Percentiles rank a stretch among this genome's conserved stretches.
These are phyloP conservation scores for Cytospora piceae DNA, from an alignment of 2,329 filamentous ascomycete genomes.

Conservation along the genomic window DNA sequence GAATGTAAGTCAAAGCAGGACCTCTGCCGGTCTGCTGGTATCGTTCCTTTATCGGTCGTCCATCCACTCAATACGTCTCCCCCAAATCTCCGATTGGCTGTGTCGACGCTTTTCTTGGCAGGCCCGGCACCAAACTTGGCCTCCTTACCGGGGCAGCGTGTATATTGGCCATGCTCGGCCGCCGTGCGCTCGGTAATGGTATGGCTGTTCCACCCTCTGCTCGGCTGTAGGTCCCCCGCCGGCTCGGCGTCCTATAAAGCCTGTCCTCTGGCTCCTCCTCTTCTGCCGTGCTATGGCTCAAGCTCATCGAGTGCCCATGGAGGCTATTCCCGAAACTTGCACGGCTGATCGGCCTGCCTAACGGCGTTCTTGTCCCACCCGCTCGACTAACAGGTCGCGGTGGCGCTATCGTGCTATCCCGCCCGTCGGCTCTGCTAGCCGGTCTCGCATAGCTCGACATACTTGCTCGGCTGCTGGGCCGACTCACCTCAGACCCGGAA, in stretches of 20 bases:
- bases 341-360: slow-evolving; percentile 64
- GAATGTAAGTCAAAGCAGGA: slow-evolving; percentile 14
- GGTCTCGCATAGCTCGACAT: slow-evolving; percentile 59
- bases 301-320: slow-evolving; percentile 61
- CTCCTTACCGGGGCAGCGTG: slow-evolving; percentile 20
- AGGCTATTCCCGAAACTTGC: slow-evolving; percentile 71
- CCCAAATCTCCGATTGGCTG: slow-evolving; percentile 54
- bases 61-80: slow-evolving; percentile 53
- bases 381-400: slow-evolving; percentile 68
- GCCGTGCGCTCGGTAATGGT: slow-evolving; percentile 47
- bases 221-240: slow-evolving; percentile 57
- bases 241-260: slow-evolving; percentile 56
- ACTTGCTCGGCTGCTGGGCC: slow-evolving; percentile 76
- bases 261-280: slow-evolving; percentile 42
- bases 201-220: slow-evolving; percentile 48
- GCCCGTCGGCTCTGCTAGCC: slow-evolving; percentile 53
- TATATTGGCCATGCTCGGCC: slow-evolving; percentile 45
- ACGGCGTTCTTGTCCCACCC: slow-evolving; percentile 63
- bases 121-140: slow-evolving; percentile 21
- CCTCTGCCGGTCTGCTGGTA: neutral
- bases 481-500: slow-evolving; percentile 53
- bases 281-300: slow-evolving; percentile 58
- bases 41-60: slow-evolving; percentile 4
- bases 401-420: slow-evolving; percentile 48
- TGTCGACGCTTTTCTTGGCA: slow-evolving; percentile 35